Conservation (phyloP, 108 stramenopile genomes). For the Tribonema minus region DNA sequence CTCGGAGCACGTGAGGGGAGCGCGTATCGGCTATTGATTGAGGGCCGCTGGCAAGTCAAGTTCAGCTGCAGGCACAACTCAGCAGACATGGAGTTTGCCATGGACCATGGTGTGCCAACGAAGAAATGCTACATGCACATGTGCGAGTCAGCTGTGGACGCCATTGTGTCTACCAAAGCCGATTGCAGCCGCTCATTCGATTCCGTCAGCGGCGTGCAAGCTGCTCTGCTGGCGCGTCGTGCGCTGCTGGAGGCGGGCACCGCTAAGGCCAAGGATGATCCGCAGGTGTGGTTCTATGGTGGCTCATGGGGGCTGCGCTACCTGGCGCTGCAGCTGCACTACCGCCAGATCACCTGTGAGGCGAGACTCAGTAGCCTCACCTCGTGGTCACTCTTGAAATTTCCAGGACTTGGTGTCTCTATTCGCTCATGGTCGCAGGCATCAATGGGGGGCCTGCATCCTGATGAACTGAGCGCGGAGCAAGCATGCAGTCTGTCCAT, state of each 20-base stretch:
- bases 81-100: not conserved
- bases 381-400: not conserved
- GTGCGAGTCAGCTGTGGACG: not conserved
- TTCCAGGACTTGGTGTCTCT: not conserved
- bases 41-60: not conserved
- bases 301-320: not conserved
- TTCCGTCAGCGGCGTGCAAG: not conserved
- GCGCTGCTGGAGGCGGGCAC: not conserved
- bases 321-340: constrained; percentile 1
- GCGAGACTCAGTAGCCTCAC: not conserved
- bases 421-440: not conserved
- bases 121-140: not conserved
- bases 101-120: not conserved
- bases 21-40: constrained; percentile 1
- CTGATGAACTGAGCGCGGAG: not conserved
- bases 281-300: not conserved
- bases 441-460: not conserved
- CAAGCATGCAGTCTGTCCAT: not conserved
- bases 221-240: not conserved
- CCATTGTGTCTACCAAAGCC: not conserved
- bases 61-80: not conserved
- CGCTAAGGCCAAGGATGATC: not conserved
- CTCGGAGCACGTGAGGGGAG: constrained; percentile 2
- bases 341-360: not conserved
- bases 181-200: not conserved